phyloP scores from a whole-genome alignment of 2,329 filamentous ascomycete genomes.

The Colletotrichum sansevieriae region DNA sequence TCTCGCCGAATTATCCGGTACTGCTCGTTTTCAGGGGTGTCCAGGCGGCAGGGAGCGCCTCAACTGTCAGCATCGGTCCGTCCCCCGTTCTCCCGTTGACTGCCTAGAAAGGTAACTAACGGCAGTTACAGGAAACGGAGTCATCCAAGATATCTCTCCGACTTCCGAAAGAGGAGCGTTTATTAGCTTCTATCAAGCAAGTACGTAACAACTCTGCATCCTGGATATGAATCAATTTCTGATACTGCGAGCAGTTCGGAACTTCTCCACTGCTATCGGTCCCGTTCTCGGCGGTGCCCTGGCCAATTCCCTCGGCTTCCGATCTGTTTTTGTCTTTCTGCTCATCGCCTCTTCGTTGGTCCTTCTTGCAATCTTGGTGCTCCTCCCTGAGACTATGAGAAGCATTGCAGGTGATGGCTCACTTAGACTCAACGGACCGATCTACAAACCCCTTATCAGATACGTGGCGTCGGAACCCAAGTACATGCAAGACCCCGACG shows the following conservation, averaged over 20 bases:
- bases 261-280: conserved; percentile 49
- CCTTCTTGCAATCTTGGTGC: conserved; percentile 43
- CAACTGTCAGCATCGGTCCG: conserved; percentile 61
- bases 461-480: conserved; percentile 40
- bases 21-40: conserved; percentile 61
- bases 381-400: conserved; percentile 49
- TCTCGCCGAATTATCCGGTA: conserved; percentile 56
- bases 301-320: conserved; percentile 42
- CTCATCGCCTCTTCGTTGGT: conserved; percentile 30
- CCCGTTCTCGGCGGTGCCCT: conserved; percentile 51
- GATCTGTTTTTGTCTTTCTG: conserved; percentile 40
- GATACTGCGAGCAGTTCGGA: conserved; percentile 42
- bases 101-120: not conserved
- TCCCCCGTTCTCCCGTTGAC: not conserved
- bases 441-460: conserved; percentile 46
- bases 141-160: conserved; percentile 50
- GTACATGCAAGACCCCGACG: conserved; percentile 42
- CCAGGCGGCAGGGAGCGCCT: conserved; percentile 62
- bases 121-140: conserved; percentile 43
- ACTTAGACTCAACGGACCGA: conserved; percentile 42
- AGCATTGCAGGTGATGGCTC: conserved; percentile 48
- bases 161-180: conserved; percentile 48
- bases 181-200: conserved; percentile 51
- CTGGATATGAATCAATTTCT: not conserved
- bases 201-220: conserved; percentile 40